Percentiles rank a stretch among this genome's conserved stretches.
Conservation (phyloP, 305 asterid species). For the Plantago lanceolata region DNA sequence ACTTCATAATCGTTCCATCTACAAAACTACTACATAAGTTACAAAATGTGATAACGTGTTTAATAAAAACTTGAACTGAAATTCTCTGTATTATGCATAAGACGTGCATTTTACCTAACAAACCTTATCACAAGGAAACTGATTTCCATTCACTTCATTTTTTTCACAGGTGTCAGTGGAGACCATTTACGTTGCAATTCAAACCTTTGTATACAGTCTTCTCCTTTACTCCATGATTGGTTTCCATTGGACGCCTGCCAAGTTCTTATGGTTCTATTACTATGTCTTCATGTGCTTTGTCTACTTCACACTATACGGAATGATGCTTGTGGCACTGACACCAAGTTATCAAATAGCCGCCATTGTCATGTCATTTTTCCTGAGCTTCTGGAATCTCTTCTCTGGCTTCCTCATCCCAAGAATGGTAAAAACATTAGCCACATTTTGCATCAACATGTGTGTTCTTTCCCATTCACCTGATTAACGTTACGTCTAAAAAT, state of each 20-base stretch:
- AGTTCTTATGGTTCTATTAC: conserved; percentile 83
- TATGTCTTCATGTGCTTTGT: conserved; percentile 73
- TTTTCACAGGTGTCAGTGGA: conserved; percentile 68
- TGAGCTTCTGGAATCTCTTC: conserved; percentile 94
- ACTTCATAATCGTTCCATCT: not conserved
- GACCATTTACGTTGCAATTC: conserved; percentile 54
- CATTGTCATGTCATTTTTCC: conserved; percentile 86
- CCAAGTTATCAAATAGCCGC: conserved; percentile 88
- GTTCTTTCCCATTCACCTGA: not conserved
- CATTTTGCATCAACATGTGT: not conserved
- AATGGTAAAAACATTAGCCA: conserved; percentile 42
- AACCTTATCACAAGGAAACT: not conserved
- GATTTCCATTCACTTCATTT: not conserved
- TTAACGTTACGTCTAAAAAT: not conserved
- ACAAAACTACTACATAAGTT: not conserved
- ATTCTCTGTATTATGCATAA: too few species aligned
- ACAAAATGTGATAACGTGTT: not conserved
- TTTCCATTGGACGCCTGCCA: conserved; percentile 58
- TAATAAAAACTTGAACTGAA: too few species aligned
- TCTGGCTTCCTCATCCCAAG: conserved; percentile 80
- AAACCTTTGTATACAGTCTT: conserved; percentile 67
- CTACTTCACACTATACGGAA: conserved; percentile 84
- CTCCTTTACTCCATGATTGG: conserved; percentile 88
- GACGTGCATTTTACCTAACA: too few species aligned
- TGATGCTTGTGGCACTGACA: conserved; percentile 97